Evolutionary conservation across 2,329 filamentous ascomycete genomes (phyloP).

Genomic region (Pseudohalonectria lignicola): DNA sequence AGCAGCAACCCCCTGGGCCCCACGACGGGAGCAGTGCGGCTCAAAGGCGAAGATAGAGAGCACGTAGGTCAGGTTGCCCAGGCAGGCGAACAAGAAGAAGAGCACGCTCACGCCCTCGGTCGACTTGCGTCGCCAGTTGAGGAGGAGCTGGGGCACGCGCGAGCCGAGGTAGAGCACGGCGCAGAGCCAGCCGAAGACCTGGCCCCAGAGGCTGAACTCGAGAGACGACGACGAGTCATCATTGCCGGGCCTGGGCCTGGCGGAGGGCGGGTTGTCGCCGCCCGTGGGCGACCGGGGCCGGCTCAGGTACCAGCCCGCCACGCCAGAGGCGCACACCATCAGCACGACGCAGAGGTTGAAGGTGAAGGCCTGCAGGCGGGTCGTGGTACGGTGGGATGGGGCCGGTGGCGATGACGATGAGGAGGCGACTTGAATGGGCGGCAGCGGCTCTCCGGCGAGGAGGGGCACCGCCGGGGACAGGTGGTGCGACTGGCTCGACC

Average conservation of each 20-base stretch:
- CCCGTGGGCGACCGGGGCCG: constrained; percentile 30
- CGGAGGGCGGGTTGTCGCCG: constrained; percentile 23
- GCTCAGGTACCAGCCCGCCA: constrained; percentile 77
- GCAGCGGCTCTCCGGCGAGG: constrained; percentile 30
- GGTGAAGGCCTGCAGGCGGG: constrained; percentile 43
- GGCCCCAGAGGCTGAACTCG: constrained; percentile 65
- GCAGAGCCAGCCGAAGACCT: constrained; percentile 90
- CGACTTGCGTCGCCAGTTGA: constrained; percentile 86
- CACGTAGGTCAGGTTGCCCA: constrained; percentile 91
- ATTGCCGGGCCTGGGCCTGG: constrained; percentile 21
- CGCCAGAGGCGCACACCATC: constrained; percentile 73
- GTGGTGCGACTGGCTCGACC: constrained; percentile 47
- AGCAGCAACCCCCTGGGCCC: constrained; percentile 9
- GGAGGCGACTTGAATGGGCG: neutral
- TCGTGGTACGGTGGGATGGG: too few species aligned
- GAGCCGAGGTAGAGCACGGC: constrained; percentile 82
- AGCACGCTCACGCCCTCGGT: constrained; percentile 89
- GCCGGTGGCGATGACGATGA: constrained; percentile 16
- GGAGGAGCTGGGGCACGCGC: constrained; percentile 76
- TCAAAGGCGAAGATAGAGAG: constrained; percentile 86
- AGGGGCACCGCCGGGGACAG: constrained; percentile 78
- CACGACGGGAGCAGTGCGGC: constrained; percentile 53
- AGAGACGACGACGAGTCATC: constrained; percentile 30
- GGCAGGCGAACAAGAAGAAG: constrained; percentile 93
- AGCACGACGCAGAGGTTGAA: constrained; percentile 70